These are phyloP conservation scores for Lentinula detonsa DNA, from an alignment of 768 basidiomycete genomes.

Conservation along the genomic window DNA sequence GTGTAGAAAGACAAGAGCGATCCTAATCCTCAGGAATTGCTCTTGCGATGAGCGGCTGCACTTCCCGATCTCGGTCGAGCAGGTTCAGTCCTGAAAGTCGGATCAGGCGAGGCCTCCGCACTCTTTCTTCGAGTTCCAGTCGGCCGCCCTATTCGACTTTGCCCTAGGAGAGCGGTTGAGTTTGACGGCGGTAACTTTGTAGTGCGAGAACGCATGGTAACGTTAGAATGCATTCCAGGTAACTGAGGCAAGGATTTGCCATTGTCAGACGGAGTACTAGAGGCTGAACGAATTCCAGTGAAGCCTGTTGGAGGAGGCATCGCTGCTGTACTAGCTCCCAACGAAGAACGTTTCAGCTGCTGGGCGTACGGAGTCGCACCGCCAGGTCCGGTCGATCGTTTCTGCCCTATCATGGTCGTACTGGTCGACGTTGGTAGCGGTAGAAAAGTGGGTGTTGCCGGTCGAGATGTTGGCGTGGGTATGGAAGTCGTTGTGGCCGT, in stretches of 20 bases:
- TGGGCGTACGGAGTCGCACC: constrained; percentile 28
- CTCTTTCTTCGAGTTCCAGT: constrained; percentile 20
- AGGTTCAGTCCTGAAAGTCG: neutral
- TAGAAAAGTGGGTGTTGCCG: constrained; percentile 70
- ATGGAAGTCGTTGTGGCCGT: constrained; percentile 57
- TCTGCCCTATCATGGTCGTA: constrained; percentile 38
- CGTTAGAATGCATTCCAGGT: constrained; percentile 35
- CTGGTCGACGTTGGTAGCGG: constrained; percentile 56
- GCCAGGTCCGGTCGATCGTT: constrained; percentile 53
- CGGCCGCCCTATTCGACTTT: constrained; percentile 47
- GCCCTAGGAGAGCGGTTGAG: constrained; percentile 28
- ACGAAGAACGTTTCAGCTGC: constrained; percentile 54
- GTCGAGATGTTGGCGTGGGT: constrained; percentile 62
- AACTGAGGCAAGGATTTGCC: constrained; percentile 35
- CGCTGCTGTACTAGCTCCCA: constrained; percentile 40
- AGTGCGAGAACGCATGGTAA: constrained; percentile 40
- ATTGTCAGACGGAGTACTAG: constrained; percentile 3
- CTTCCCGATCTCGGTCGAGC: constrained; percentile 4
- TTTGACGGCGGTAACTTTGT: constrained; percentile 31
- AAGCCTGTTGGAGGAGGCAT: constrained; percentile 20
- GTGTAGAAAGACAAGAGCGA: neutral
- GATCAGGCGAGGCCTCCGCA: constrained; percentile 2
- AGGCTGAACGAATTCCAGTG: constrained; percentile 1
- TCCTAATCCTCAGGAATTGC: neutral
- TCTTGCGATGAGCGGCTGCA: constrained; percentile 2